phyloP scores from a whole-genome alignment of 306 rosid genomes.

The Vigna reflexopilosa region DNA sequence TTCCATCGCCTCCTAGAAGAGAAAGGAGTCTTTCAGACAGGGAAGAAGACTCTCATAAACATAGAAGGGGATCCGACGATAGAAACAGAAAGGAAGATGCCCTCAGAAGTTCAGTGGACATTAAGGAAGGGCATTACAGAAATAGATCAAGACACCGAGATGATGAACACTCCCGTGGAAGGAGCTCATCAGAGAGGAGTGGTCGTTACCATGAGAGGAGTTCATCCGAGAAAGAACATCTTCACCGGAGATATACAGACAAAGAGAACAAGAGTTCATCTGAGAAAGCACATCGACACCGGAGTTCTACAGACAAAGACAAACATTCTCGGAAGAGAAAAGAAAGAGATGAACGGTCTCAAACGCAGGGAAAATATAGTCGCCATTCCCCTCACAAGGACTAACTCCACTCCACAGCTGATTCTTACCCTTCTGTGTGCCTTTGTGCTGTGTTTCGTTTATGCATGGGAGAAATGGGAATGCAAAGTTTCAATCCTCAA shows the following conservation, averaged over 20 bases:
- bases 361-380: conserved; percentile 46
- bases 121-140: conserved; percentile 40
- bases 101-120: conserved; percentile 37
- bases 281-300: conserved; percentile 39
- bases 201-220: conserved; percentile 41
- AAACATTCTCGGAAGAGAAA: conserved; percentile 52
- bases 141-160: conserved; percentile 53
- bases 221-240: conserved; percentile 41
- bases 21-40: conserved; percentile 48
- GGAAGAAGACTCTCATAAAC: conserved; percentile 51
- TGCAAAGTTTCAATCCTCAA: neutral
- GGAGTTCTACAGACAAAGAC: conserved; percentile 44
- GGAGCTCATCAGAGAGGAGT: conserved; percentile 48
- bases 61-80: conserved; percentile 48
- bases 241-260: neutral
- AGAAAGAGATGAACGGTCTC: conserved; percentile 58
- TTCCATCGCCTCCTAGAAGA: conserved; percentile 87
- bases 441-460: neutral
- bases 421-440: neutral
- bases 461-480: neutral
- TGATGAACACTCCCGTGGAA: conserved; percentile 47
- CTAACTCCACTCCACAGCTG: conserved; percentile 33
- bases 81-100: conserved; percentile 46
- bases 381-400: conserved; percentile 49
- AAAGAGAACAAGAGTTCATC: conserved; percentile 6